Percentiles rank a stretch among this genome's conserved stretches.
Evolutionary conservation across 2,329 filamentous ascomycete species (phyloP).

Genomic region (Laburnicola sp.): DNA sequence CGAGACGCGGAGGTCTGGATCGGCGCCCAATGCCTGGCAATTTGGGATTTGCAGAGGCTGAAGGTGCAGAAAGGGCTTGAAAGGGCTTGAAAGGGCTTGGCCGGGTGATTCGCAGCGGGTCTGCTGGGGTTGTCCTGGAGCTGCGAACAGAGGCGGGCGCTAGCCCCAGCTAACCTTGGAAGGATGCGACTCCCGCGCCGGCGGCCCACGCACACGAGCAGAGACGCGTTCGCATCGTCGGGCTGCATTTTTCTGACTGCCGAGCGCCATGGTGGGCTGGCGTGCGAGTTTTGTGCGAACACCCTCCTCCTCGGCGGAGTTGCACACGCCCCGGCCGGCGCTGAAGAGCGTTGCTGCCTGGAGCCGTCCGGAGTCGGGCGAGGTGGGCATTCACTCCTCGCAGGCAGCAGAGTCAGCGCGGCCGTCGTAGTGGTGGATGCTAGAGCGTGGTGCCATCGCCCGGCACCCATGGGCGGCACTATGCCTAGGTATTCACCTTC

Average conservation of each 20-base stretch:
- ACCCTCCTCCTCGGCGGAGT: slow-evolving; percentile 9
- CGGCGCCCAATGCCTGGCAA: slow-evolving; percentile 30
- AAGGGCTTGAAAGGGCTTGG: no score
- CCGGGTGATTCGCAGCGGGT: slow-evolving; percentile 26
- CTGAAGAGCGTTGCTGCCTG: slow-evolving; percentile 31
- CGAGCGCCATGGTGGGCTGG: neutral
- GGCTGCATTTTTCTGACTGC: slow-evolving; percentile 8
- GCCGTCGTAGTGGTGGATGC: neutral
- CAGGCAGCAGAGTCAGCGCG: slow-evolving; percentile 5
- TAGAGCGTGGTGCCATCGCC: neutral
- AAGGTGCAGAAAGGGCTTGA: slow-evolving; percentile 4
- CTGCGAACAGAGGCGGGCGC: slow-evolving; percentile 17
- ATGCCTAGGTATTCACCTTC: neutral
- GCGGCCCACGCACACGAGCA: slow-evolving; percentile 16
- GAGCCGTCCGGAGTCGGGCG: slow-evolving; percentile 24
- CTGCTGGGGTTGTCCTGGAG: no score
- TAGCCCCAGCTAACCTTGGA: slow-evolving; percentile 14
- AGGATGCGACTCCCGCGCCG: slow-evolving; percentile 17
- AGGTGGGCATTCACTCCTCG: slow-evolving; percentile 7
- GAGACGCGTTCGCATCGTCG: slow-evolving; percentile 24
- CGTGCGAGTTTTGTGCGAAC: slow-evolving; percentile 6
- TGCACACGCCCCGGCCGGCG: neutral
- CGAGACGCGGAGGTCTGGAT: slow-evolving; percentile 20
- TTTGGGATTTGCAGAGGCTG: slow-evolving; percentile 16
- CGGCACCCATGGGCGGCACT: neutral